Conservation (phyloP, 2,329 filamentous ascomycete species). For the Pseudovirgaria hyperparasitica region DNA sequence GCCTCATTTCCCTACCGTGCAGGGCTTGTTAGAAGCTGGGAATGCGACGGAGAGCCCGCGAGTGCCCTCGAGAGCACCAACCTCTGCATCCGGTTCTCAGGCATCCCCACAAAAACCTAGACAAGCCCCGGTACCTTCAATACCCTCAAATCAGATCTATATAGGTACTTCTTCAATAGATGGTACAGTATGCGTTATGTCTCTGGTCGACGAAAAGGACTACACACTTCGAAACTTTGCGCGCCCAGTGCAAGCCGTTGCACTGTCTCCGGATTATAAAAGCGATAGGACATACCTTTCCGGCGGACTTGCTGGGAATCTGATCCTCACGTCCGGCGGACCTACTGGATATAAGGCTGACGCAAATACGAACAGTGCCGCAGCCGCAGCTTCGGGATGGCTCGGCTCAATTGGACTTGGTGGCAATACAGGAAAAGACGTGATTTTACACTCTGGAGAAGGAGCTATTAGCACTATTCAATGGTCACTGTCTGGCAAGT, state of each 20-base stretch:
- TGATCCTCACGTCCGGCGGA: slow-evolving; percentile 77
- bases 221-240: slow-evolving; percentile 88
- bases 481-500: slow-evolving; percentile 88
- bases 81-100: slow-evolving; percentile 14
- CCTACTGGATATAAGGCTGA: slow-evolving; percentile 65
- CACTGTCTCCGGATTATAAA: slow-evolving; percentile 90
- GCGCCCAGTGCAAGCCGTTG: slow-evolving; percentile 80
- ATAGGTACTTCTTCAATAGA: slow-evolving; percentile 91
- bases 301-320: slow-evolving; percentile 73
- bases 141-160: slow-evolving; percentile 80
- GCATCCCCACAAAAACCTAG: slow-evolving; percentile 41
- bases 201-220: slow-evolving; percentile 75
- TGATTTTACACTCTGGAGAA: slow-evolving; percentile 79
- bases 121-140: slow-evolving; percentile 52
- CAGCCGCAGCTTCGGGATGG: slow-evolving; percentile 80
- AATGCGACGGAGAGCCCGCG: slow-evolving; percentile 15
- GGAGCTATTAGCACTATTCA: slow-evolving; percentile 84
- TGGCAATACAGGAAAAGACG: slow-evolving; percentile 68
- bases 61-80: slow-evolving; percentile 29
- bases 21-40: slow-evolving; percentile 9
- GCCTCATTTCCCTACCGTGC: slow-evolving; percentile 37
- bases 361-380: slow-evolving; percentile 77
- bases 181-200: slow-evolving; percentile 87
- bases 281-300: slow-evolving; percentile 81
- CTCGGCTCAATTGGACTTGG: slow-evolving; percentile 77